Percentiles rank a stretch among this genome's conserved stretches.
These are phyloP conservation scores for Colletotrichum sp. DNA, from an alignment of 2,329 filamentous ascomycete species.

Conservation along the genomic window DNA sequence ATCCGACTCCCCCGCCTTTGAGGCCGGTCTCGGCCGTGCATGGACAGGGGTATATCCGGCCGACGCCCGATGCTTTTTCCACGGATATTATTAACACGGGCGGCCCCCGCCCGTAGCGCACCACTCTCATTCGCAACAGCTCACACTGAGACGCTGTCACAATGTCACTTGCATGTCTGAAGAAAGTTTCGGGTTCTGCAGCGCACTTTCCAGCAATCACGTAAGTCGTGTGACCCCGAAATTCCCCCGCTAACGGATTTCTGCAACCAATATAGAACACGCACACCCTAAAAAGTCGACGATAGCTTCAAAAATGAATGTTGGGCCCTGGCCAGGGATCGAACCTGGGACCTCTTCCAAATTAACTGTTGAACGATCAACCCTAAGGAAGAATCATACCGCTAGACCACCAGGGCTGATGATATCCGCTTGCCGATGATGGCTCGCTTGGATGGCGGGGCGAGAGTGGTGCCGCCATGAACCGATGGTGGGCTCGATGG, in stretches of 20 bases:
- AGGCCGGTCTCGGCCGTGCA: constrained; percentile 19
- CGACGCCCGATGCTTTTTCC: constrained; percentile 4
- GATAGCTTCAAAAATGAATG: background rate
- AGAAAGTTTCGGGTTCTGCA: background rate
- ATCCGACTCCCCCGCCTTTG: constrained; percentile 18
- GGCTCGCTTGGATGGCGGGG: background rate
- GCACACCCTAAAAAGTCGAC: background rate
- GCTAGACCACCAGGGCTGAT: constrained; percentile 18
- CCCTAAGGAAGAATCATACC: constrained; percentile 23
- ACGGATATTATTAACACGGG: background rate
- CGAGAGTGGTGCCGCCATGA: background rate
- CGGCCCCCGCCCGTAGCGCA: background rate
- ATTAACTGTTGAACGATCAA: background rate
- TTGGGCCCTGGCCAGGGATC: constrained; percentile 15
- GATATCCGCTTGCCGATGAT: background rate
- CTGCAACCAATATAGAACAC: background rate
- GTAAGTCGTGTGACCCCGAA: background rate
- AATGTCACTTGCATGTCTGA: background rate
- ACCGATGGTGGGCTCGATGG: background rate
- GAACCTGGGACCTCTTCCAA: constrained; percentile 22
- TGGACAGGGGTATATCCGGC: constrained; percentile 19
- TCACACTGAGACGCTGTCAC: background rate
- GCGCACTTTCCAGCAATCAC: background rate
- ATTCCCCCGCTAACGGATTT: background rate
- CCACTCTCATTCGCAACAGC: background rate